Evolutionary conservation across 345 rosid species (phyloP), one percentile per base, ranked within the genome.

Genomic region (Orychophragmus violaceus): DNA sequence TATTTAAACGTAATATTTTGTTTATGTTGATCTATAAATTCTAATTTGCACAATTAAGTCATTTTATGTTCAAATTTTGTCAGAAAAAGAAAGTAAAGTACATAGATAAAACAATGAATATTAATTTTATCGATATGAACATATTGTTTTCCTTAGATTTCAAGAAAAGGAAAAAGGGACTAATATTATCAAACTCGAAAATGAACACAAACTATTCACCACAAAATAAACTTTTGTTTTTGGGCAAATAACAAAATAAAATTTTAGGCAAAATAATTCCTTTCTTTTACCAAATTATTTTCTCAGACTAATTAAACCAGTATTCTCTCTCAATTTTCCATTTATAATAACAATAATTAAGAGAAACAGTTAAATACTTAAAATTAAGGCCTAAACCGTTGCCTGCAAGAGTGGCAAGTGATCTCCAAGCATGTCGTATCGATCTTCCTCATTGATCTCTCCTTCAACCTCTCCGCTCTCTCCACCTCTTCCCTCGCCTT

Each of bases 371-470:
- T 18, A 33, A 60, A 41, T 24, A 18, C 12, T 29, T 18, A 16
- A 49, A 53, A 42, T 77, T 18, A 80, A 62, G 87, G 85, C 80
- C 88, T 86, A 80, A 94, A 90, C 79, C 86, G 85, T 77, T 88
- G 96, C 74, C 95, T 84, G 82, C 99, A 94, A 68, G 96, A 90
- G 12, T 90, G 97, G 68, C 99, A 94, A 77, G 99, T 94, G 82
- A 90, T 84, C 86, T 94, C 95, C 84, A 85, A 78, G 86, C 91
- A 85, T 66, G 84, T 61, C 51, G 89, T 80, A 82, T 88, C 97
- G 2, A 80, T 79, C 82, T 66, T 82, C 46, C 71, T 74, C 37
- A 90, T 84, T 17, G 96, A 90, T 74, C 83, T 77, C 54, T 85
- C 89, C 80, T 90, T 93, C 80, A 88, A 45, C 54, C 83, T 84